Conservation (phyloP, 176 grass and related monocot species). For the Zizania latifolia region DNA sequence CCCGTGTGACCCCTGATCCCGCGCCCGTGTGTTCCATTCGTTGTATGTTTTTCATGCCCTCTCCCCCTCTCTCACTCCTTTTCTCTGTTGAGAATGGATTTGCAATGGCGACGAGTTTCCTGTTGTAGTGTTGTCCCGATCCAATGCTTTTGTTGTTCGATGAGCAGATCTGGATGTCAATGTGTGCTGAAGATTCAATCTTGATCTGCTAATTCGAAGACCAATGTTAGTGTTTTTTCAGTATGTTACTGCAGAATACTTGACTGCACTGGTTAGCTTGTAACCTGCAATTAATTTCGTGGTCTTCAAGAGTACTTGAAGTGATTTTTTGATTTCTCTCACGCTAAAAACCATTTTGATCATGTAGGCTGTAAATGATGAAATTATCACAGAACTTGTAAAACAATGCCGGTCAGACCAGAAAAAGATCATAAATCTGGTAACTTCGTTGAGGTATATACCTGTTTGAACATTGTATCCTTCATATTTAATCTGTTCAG, state of each 20-base stretch:
- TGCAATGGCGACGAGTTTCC: too few relatives aligned
- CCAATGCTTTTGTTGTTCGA: too few relatives aligned
- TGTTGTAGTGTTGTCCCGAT: too few relatives aligned
- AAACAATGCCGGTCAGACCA: conserved; percentile 59
- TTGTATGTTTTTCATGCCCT: too few relatives aligned
- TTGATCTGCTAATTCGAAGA: too few relatives aligned
- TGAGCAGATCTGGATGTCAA: too few relatives aligned
- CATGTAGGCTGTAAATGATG: conserved; percentile 65
- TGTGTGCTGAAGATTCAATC: too few relatives aligned
- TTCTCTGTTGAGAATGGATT: too few relatives aligned
- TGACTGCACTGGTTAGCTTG: background rate
- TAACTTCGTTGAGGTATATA: conserved; percentile 59
- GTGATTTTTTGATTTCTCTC: background rate
- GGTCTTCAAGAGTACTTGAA: background rate
- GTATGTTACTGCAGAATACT: background rate
- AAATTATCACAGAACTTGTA: conserved; percentile 75
- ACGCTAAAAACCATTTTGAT: background rate
- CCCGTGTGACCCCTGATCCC: too few relatives aligned
- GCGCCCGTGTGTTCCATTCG: too few relatives aligned
- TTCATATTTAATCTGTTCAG: background rate
- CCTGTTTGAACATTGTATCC: conserved; percentile 9
- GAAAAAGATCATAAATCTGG: conserved; percentile 53
- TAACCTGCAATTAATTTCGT: background rate
- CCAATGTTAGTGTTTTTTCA: background rate
- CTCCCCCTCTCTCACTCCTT: too few relatives aligned